Percentiles rank a stretch among this genome's conserved stretches.
These are phyloP conservation scores for Blastobotrys aristatus DNA, from an alignment of 1,139 yeast species.

Conservation along the genomic window DNA sequence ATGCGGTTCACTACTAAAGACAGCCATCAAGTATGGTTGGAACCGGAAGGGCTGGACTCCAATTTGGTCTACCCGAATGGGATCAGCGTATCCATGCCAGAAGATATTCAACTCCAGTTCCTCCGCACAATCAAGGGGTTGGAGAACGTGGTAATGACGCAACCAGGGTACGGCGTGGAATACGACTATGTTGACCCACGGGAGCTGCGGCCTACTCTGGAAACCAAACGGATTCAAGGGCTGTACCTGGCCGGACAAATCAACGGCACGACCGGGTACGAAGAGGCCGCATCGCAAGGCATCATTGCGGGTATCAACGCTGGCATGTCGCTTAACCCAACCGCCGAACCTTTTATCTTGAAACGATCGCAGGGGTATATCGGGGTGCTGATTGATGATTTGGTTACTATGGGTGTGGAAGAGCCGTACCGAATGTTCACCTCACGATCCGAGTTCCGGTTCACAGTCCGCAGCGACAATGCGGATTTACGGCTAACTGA, in stretches of 20 bases:
- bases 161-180: constrained; percentile 98
- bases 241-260: constrained; percentile 93
- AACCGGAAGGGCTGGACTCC: constrained; percentile 89
- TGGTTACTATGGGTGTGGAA: constrained; percentile 91
- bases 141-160: constrained; percentile 78
- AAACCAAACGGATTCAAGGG: constrained; percentile 75
- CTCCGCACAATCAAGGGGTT: constrained; percentile 80
- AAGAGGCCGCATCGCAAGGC: constrained; percentile 98
- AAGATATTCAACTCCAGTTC: constrained; percentile 75
- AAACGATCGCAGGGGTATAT: constrained; percentile 80
- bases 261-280: constrained; percentile 98
- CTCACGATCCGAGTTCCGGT: constrained; percentile 87
- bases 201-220: constrained; percentile 70
- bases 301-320: constrained; percentile 95
- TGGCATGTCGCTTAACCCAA: constrained; percentile 43
- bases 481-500: constrained; percentile 83
- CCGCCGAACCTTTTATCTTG: constrained; percentile 47
- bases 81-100: constrained; percentile 94
- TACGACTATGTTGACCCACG: constrained; percentile 95
- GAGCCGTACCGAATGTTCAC: constrained; percentile 99
- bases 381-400: constrained; percentile 90
- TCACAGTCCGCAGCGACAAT: constrained; percentile 86
- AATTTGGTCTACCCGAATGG: constrained; percentile 93
- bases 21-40: constrained; percentile 85
- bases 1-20: constrained; percentile 72